Evolutionary conservation across 2,329 filamentous ascomycete species (phyloP).

Genomic region (Calonectria hawksworthii): DNA sequence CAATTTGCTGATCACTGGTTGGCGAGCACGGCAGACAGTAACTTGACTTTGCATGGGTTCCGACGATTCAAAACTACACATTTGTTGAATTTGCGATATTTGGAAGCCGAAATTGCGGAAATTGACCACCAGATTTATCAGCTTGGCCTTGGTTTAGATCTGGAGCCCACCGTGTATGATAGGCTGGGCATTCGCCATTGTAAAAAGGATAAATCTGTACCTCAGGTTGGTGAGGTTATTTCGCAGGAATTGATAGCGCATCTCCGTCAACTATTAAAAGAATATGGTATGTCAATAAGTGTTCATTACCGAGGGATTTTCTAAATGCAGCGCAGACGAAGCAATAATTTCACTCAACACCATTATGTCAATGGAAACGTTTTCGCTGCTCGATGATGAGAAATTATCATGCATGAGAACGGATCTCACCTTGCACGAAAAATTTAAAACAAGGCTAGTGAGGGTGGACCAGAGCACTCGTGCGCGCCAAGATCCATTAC

Average conservation of each 20-base stretch:
- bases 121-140: neutral
- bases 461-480: neutral
- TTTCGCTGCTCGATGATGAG: constrained; percentile 37
- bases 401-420: constrained; percentile 32
- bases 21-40: constrained; percentile 42
- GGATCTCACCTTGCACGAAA: neutral
- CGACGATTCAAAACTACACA: constrained; percentile 50
- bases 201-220: neutral
- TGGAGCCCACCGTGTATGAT: neutral
- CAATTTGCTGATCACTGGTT: constrained; percentile 34
- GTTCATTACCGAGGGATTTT: neutral
- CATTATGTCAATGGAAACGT: constrained; percentile 45
- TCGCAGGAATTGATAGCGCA: neutral
- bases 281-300: neutral
- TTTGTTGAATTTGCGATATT: constrained; percentile 50
- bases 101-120: constrained; percentile 49
- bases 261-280: neutral
- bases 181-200: neutral
- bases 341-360: constrained; percentile 40
- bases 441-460: neutral
- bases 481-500: neutral
- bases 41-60: constrained; percentile 45
- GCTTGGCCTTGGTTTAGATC: neutral
- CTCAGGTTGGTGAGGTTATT: neutral
- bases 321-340: constrained; percentile 33